Base-by-base conservation (phyloP, 192 early-diverging fungal genomes). In the Neocallimastix lanati region DNA sequence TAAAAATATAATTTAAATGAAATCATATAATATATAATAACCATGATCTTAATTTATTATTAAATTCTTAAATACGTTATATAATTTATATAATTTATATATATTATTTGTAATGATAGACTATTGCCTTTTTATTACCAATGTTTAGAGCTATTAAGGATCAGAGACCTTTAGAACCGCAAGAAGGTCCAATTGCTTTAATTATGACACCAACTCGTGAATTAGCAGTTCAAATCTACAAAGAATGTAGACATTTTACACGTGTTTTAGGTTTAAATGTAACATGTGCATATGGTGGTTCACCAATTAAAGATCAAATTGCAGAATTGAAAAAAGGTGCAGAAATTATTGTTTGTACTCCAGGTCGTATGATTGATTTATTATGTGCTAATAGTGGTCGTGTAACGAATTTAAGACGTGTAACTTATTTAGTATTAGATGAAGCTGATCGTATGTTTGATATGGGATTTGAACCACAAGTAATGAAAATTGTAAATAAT, bases 381-480 rank as follows among this genome's bases (percentile, higher is more conserved):
- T 82, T 96, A 77, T 92, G 91, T 84, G 94, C 94, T 77, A 95
- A 95, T 82, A 91, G 92, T 36, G 94, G 94, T 13, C 88, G 92
- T 50, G 92, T 96, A n/a, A 94, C 93, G 76, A 95, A 94, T 82
- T 85, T 97, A 28, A 28, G 78, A 33, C 29, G 76, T n/a, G 76
- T 78, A 11, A 35, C 77, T 11, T 37, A 30, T 30, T 37, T 35
- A n/a, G 77, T 78, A 18, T 37, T 99, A 77, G 98, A 99, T 84
- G 98, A 96, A 85, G 95, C 95, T 5, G 95, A 93, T 84, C 90
- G 94, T 81, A 98, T 99, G 96, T 97, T 99, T 87, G 96, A 98
- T 84, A 94, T 97, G 93, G 98, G 96, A 16, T 99, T 99, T 82
- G 96, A 97, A 84, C 96, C 95, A 30, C 96, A 97, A 84, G 95